Evolutionary conservation across 2,329 filamentous ascomycete species (phyloP).

Genomic region (Paramyrothecium sp.): DNA sequence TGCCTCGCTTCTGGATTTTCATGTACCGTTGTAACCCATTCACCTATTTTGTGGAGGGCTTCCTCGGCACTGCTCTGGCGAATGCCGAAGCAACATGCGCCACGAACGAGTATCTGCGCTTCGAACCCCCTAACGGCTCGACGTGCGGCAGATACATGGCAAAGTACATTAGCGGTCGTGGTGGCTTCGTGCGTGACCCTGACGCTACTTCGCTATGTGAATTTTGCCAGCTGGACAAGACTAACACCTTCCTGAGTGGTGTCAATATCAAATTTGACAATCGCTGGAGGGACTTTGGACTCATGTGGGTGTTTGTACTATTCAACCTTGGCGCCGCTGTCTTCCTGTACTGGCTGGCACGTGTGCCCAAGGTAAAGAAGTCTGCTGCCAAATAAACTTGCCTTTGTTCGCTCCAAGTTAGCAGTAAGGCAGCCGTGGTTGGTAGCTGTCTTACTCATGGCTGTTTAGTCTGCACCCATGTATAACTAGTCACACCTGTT

Average conservation of each 20-base stretch:
- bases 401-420: too few relatives aligned
- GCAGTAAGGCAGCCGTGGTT: too few relatives aligned
- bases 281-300: conserved; percentile 56
- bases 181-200: too few relatives aligned
- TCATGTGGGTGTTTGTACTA: conserved; percentile 50
- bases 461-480: too few relatives aligned
- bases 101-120: conserved; percentile 51
- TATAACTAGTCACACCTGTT: too few relatives aligned
- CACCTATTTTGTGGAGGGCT: conserved; percentile 68
- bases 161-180: too few relatives aligned
- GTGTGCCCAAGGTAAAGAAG: conserved; percentile 29
- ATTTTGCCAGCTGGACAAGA: conserved; percentile 39
- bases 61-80: conserved; percentile 64
- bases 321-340: conserved; percentile 52
- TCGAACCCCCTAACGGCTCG: too few relatives aligned
- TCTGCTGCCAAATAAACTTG: too few relatives aligned
- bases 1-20: conserved; percentile 77
- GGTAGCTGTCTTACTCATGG: too few relatives aligned
- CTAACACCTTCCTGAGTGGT: conserved; percentile 35
- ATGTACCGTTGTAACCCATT: conserved; percentile 74
- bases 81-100: conserved; percentile 61
- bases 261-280: conserved; percentile 45
- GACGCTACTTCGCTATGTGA: conserved; percentile 33
- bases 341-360: conserved; percentile 45
- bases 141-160: too few relatives aligned